phyloP scores from a whole-genome alignment of 2,329 filamentous ascomycete genomes.

The Fusarium sterilihyphosum region DNA sequence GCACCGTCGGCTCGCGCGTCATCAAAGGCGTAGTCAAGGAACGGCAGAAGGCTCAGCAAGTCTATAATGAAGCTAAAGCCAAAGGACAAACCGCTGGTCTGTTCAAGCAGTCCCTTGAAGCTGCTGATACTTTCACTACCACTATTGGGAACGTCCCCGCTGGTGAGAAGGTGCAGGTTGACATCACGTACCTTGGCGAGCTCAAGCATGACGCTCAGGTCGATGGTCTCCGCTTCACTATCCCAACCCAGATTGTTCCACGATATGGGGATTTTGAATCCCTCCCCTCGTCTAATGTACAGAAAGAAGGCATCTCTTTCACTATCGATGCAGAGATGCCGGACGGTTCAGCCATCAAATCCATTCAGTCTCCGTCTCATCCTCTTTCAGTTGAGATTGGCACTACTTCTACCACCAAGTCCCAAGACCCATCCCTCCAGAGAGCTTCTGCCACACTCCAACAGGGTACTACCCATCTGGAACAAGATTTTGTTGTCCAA shows the following conservation, averaged over 20 bases:
- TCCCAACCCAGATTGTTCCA: constrained; percentile 74
- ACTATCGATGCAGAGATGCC: constrained; percentile 58
- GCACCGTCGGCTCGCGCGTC: constrained; percentile 67
- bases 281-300: neutral
- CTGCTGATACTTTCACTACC: constrained; percentile 74
- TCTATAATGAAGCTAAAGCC: constrained; percentile 67
- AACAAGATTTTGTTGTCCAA: constrained; percentile 74
- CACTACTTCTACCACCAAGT: constrained; percentile 54
- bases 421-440: constrained; percentile 61
- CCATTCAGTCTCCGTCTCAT: constrained; percentile 73
- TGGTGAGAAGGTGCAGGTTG: constrained; percentile 64
- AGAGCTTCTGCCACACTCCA: constrained; percentile 71
- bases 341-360: constrained; percentile 64
- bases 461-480: constrained; percentile 62
- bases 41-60: constrained; percentile 67
- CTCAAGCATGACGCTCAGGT: constrained; percentile 76
- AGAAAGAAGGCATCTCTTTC: constrained; percentile 41
- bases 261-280: constrained; percentile 62
- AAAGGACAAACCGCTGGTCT: constrained; percentile 71
- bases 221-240: constrained; percentile 74
- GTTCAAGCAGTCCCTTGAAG: constrained; percentile 68
- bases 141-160: constrained; percentile 74
- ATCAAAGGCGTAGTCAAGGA: constrained; percentile 75
- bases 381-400: constrained; percentile 73
- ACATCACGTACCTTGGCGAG: constrained; percentile 75